Base-by-base conservation (phyloP, 768 basidiomycete genomes). In the Termitomyces sp. region DNA sequence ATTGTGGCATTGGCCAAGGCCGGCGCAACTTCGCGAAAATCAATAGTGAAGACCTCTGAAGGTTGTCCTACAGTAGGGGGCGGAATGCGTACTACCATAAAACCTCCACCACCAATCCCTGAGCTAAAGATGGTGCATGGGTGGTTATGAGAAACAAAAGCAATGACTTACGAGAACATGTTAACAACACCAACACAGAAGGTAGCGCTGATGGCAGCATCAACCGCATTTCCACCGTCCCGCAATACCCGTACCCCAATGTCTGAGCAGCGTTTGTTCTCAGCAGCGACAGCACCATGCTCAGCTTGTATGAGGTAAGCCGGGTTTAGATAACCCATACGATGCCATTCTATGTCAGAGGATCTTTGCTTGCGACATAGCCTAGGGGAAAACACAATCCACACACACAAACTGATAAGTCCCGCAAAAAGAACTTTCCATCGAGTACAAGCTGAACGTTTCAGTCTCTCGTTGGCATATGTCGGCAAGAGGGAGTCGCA, bases 21-120 rank as follows among this genome's bases (percentile, higher is more conserved):
- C 0, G 96, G 93, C 1, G 90, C 93, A 0, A 84, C 87, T 72
- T 98, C 96, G 45, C 96, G 84, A 69, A 93, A 98, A 74, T 98
- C 92, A 52, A 98, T 79, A 13, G 81, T 82, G 69, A 79, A 88
- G 41, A 87, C 86, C 65, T 87, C 77, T 36, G 89, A 89, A 13
- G 69, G 61, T 6, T 65, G 71, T 33, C 73, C 73, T 1, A 75
- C 63, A 34, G 68, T 63, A 1, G 66, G 63, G 20, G 88, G 81
- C 16, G 93, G 89, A 16, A 93, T 74, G 22, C 93, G 86, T 34
- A 95, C 81, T 30, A 85, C 87, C 86, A 93, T 89, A 66, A 92
- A 91, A 0, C 93, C 93, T 18, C 91, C 93, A 3, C 89, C 92
- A n/a, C 91, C 92, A 48, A 94, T 88, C 3, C 89, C 90, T 12